Conservation (phyloP, 305 asterid genomes). For the Fraxinus nigra region DNA sequence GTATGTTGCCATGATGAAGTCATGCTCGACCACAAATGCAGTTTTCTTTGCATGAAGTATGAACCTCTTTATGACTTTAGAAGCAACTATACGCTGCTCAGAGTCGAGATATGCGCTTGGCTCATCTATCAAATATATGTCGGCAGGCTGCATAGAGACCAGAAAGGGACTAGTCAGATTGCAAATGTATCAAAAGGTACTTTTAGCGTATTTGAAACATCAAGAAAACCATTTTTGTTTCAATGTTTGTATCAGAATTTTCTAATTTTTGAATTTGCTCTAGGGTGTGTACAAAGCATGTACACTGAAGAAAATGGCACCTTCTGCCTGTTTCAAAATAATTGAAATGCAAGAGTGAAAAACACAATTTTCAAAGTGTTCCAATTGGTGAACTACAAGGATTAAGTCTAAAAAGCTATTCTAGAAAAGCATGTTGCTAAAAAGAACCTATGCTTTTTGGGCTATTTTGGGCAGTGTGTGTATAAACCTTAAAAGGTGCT, state of each 20-base stretch:
- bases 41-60: slow-evolving; percentile 61
- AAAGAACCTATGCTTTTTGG: neutral
- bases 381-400: neutral
- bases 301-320: neutral
- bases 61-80: slow-evolving; percentile 61
- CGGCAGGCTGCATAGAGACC: slow-evolving; percentile 72
- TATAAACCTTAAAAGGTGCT: neutral
- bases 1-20: slow-evolving; percentile 60
- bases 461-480: neutral
- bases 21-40: slow-evolving; percentile 60
- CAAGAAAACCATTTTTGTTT: neutral
- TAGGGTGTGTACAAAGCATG: neutral
- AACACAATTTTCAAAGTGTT: neutral
- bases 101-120: slow-evolving; percentile 82
- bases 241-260: neutral
- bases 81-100: slow-evolving; percentile 63
- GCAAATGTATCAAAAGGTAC: neutral
- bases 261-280: neutral
- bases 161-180: slow-evolving; percentile 7
- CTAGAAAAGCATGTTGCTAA: neutral
- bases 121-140: slow-evolving; percentile 83
- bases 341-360: neutral
- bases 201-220: neutral
- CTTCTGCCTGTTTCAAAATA: neutral
- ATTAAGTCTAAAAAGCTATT: neutral